These are phyloP conservation scores for Rubus parviflorus DNA, from an alignment of 306 rosid genomes.

Conservation along the genomic window DNA sequence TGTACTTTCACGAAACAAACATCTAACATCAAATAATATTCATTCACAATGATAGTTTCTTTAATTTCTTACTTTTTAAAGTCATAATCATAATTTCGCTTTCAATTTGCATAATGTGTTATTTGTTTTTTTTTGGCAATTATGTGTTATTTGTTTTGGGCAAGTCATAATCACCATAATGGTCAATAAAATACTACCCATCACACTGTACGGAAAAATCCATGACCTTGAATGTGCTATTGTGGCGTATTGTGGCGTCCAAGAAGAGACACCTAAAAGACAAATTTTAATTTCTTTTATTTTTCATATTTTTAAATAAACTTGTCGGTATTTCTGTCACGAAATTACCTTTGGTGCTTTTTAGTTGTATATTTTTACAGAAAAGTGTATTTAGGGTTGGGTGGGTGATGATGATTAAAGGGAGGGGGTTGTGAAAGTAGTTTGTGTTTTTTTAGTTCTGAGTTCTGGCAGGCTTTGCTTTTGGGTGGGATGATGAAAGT, in stretches of 20 bases:
- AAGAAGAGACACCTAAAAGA: slow-evolving; percentile 46
- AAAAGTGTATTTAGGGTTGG: slow-evolving; percentile 4
- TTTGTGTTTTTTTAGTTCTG: slow-evolving; percentile 21
- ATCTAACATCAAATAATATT: no score
- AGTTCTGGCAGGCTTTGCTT: slow-evolving; percentile 45
- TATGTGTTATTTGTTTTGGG: neutral
- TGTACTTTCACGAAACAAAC: no score
- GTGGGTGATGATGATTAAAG: slow-evolving; percentile 35
- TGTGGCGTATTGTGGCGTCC: slow-evolving; percentile 45
- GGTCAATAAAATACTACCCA: slow-evolving; percentile 22
- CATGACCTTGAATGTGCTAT: slow-evolving; percentile 30
- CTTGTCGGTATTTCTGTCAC: neutral
- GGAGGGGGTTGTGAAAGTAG: slow-evolving; percentile 23
- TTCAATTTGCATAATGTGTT: neutral
- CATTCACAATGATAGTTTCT: no score
- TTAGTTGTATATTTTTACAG: neutral
- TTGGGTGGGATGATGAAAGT: slow-evolving; percentile 43
- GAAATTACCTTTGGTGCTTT: slow-evolving; percentile 11
- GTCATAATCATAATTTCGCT: neutral
- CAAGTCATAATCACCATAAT: neutral
- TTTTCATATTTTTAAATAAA: neutral
- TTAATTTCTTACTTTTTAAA: neutral
- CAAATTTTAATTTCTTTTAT: slow-evolving; percentile 15
- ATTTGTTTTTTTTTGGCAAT: neutral
- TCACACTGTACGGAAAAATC: slow-evolving; percentile 29